Percentiles rank a stretch among this genome's conserved stretches.
These are phyloP conservation scores for Trametes polyzona DNA, from an alignment of 1,284 basidiomycete species.

Conservation along the genomic window DNA sequence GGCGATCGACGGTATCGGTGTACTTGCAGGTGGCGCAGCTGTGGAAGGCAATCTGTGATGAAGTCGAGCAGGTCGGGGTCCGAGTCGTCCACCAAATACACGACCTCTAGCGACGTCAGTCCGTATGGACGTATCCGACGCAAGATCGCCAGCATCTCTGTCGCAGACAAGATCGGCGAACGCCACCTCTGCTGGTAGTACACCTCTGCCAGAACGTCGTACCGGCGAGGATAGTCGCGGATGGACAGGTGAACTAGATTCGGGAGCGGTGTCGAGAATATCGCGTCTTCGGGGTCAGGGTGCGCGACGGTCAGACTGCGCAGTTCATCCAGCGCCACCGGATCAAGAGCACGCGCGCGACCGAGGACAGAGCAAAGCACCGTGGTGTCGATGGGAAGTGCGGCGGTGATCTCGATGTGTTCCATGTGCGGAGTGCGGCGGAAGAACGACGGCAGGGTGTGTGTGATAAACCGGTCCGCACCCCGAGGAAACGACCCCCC, in stretches of 20 bases:
- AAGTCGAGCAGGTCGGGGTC: background rate
- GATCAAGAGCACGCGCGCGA: background rate
- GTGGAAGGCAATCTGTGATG: background rate
- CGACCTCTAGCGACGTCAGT: slow-evolving; percentile 17
- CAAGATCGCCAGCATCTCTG: background rate
- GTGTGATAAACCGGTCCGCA: background rate
- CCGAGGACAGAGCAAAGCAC: background rate
- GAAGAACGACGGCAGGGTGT: background rate
- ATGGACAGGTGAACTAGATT: background rate
- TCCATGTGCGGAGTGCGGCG: background rate
- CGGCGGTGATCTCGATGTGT: background rate
- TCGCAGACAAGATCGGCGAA: background rate
- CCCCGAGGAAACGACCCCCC: background rate
- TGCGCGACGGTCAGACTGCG: background rate
- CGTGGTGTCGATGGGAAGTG: background rate
- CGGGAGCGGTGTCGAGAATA: background rate
- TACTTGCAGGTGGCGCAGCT: background rate
- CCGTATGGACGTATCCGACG: background rate
- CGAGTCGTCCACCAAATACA: background rate
- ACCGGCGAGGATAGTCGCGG: slow-evolving; percentile 12
- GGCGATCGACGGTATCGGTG: slow-evolving; percentile 3
- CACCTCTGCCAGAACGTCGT: background rate
- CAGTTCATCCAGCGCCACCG: background rate
- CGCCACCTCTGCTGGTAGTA: background rate
- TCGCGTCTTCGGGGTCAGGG: background rate